phyloP scores from a whole-genome alignment of 805 yeast species.

The Groenewaldozyma salmanticensis region DNA sequence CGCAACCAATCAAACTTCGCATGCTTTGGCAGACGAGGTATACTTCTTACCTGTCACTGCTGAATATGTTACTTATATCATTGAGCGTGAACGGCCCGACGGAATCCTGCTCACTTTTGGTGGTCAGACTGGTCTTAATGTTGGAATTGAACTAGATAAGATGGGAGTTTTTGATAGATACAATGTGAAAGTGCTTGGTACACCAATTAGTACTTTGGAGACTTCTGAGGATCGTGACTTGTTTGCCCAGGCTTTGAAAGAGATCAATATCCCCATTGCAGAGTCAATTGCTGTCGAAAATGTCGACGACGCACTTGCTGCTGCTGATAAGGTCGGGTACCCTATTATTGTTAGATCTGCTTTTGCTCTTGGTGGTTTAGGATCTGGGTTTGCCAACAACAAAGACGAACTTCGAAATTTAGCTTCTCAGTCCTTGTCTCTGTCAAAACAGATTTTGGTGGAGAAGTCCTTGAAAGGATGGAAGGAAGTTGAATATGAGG shows the following conservation, averaged over 20 bases:
- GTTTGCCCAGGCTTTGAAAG: conserved; percentile 90
- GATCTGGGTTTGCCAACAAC: conserved; percentile 91
- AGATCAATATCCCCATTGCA: conserved; percentile 93
- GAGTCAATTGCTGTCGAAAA: conserved; percentile 92
- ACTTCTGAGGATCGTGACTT: conserved; percentile 97
- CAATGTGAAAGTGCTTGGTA: conserved; percentile 91
- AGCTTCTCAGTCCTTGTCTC: conserved; percentile 78
- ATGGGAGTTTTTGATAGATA: conserved; percentile 89
- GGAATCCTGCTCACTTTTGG: conserved; percentile 95
- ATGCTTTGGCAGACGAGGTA: conserved; percentile 88
- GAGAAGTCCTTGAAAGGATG: conserved; percentile 97
- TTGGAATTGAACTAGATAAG: conserved; percentile 89
- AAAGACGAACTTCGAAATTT: conserved; percentile 74
- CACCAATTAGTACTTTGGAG: conserved; percentile 92
- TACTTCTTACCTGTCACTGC: conserved; percentile 95
- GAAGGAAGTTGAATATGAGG: conserved; percentile 99
- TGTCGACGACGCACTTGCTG: conserved; percentile 85
- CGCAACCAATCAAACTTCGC: conserved; percentile 95
- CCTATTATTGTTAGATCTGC: conserved; percentile 98
- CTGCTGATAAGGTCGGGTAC: conserved; percentile 81
- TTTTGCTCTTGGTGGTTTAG: conserved; percentile 93
- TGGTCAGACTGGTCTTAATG: conserved; percentile 96
- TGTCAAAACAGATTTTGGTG: conserved; percentile 91
- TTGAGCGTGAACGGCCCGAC: conserved; percentile 93
- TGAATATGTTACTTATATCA: conserved; percentile 89